Evolutionary conservation across 805 yeast genomes (phyloP), one percentile per base, ranked within the genome.

Genomic region (Monosporozyma servazzii): DNA sequence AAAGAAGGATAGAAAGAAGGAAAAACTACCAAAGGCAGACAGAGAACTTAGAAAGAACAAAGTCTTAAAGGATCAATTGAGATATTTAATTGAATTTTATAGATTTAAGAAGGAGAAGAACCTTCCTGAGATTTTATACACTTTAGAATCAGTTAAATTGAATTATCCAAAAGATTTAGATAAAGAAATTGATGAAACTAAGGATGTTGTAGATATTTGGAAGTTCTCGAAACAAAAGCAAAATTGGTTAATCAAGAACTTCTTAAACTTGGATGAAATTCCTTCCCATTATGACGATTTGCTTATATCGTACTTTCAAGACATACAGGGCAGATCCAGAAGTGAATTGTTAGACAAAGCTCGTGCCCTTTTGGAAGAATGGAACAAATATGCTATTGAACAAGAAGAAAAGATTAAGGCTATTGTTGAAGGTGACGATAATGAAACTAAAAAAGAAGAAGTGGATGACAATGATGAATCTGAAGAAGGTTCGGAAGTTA

Each of bases 211-310:
- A n/a, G 64, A 60, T 17, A 58, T 65, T 20, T 68, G 71, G 71
- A 68, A 68, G 48, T 68, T 67, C 47, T 64, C 69, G 33, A 68
- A 68, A 47, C 69, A 65, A 40, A 68, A 68, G 39, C 71, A 68
- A 46, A 66, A 63, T 42, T 68, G 71, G 71, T 51, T 68, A 29
- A 51, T 67, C 27, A 68, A 67, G 42, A 66, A 68, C 52, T 56
- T 65, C 50, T 59, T 65, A 25, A 56, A 56, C 29, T 40, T 53
- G 3, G 62, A 59, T 6, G 64, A 58, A 37, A 56, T 68, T 10
- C 70, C 70, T 25, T 39, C 48, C 5, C 60, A 55, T 36, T 66
- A 62, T 45, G 58, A 68, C 50, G 56, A 52, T 11, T 51, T 68
- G 36, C 42, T 68, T 20, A 54, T 61, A 30, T 50, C 56, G n/a